phyloP scores from a whole-genome alignment of 2,329 filamentous ascomycete species.

The Phaeoacremonium minimum region DNA sequence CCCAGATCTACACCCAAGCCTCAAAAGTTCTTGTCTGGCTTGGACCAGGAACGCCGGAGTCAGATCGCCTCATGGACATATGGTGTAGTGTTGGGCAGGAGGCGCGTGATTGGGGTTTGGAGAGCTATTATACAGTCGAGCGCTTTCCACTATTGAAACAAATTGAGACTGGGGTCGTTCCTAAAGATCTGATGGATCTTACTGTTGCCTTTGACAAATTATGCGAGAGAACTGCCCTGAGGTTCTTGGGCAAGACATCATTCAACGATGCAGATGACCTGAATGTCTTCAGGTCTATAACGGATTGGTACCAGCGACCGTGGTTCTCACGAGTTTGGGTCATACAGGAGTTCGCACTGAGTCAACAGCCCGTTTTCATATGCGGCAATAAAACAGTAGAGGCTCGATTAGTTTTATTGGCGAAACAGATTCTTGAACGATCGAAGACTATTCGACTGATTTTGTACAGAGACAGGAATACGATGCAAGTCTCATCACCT shows the following conservation, averaged over 20 bases:
- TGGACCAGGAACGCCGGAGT: conserved; percentile 2
- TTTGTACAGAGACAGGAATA: neutral
- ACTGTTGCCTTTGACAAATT: neutral
- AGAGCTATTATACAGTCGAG: conserved; percentile 6
- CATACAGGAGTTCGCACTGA: conserved; percentile 15
- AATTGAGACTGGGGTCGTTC: neutral
- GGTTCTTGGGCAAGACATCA: neutral
- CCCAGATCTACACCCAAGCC: conserved; percentile 3
- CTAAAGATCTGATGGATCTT: neutral
- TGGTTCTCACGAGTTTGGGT: conserved; percentile 15
- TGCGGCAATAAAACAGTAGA: neutral
- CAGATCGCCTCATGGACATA: conserved; percentile 9
- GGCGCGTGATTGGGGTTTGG: conserved; percentile 3
- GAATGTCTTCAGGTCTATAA: neutral
- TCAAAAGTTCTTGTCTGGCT: conserved; percentile 5
- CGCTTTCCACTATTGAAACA: neutral
- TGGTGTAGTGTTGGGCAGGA: conserved; percentile 2
- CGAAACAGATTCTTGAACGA: neutral
- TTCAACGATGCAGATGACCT: neutral
- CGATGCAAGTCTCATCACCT: too few relatives aligned
- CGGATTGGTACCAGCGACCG: neutral
- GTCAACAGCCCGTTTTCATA: neutral
- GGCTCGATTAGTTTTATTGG: neutral
- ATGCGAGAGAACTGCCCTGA: neutral
- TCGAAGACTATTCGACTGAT: neutral